Conservation (phyloP, 495 filamentous ascomycete genomes). For the Copromyces sp. region DNA sequence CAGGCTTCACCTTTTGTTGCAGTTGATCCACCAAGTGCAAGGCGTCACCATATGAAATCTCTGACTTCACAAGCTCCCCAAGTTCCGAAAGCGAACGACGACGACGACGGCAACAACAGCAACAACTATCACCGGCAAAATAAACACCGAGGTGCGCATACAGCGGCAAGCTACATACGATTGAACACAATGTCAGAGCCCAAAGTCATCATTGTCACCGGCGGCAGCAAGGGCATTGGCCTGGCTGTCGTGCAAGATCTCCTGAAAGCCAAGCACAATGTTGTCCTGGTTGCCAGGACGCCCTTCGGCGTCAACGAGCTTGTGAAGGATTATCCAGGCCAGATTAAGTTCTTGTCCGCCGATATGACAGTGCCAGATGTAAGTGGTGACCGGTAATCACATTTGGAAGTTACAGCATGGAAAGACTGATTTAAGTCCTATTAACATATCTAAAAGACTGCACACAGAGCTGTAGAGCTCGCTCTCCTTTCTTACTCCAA, state of each 20-base stretch:
- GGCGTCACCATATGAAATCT: neutral
- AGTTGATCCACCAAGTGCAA: neutral
- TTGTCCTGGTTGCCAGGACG: slow-evolving; percentile 69
- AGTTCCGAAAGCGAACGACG: neutral
- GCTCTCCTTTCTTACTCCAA: slow-evolving; percentile 55
- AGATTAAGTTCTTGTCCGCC: slow-evolving; percentile 62
- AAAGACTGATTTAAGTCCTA: neutral
- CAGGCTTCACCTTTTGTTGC: slow-evolving; percentile 1
- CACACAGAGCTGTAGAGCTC: slow-evolving; percentile 49
- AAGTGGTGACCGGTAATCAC: slow-evolving; percentile 1
- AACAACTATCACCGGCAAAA: neutral
- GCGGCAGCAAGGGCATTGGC: slow-evolving; percentile 69
- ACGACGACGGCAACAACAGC: neutral
- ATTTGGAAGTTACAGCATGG: neutral
- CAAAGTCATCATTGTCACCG: slow-evolving; percentile 61
- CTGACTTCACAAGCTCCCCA: neutral
- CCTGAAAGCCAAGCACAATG: slow-evolving; percentile 54
- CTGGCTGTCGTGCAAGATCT: slow-evolving; percentile 66
- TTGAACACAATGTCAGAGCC: slow-evolving; percentile 3
- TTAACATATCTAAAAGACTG: slow-evolving; percentile 32
- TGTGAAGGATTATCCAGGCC: slow-evolving; percentile 50
- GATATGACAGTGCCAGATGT: slow-evolving; percentile 61
- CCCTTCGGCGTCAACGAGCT: slow-evolving; percentile 55
- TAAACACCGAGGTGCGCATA: neutral
- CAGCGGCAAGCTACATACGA: neutral